phyloP scores from a whole-genome alignment of 768 basidiomycete genomes.

The Naganishia vishniacii region DNA sequence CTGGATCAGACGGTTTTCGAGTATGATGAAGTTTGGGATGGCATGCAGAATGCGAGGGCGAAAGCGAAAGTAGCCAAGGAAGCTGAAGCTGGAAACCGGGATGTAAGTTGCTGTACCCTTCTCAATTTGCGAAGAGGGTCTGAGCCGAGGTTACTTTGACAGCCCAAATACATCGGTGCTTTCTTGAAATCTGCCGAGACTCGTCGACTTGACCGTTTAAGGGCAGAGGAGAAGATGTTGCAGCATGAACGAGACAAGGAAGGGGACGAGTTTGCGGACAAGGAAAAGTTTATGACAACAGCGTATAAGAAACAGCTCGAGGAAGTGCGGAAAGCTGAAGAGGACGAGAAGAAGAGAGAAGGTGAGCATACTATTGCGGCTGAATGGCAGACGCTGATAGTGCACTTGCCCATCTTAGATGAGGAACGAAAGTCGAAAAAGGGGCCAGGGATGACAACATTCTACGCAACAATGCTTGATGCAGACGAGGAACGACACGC shows the following conservation, averaged over 20 bases:
- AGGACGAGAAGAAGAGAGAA: conserved; percentile 82
- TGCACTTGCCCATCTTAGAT: conserved; percentile 33
- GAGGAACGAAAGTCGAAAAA: conserved; percentile 41
- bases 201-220: conserved; percentile 74
- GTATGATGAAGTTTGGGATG: conserved; percentile 95
- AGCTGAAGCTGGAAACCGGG: conserved; percentile 66
- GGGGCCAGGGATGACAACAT: conserved; percentile 48
- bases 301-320: conserved; percentile 96
- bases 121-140: background rate
- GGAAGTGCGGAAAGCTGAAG: conserved; percentile 80
- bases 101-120: conserved; percentile 54
- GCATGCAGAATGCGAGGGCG: conserved; percentile 80
- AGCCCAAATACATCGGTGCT: conserved; percentile 90
- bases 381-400: background rate
- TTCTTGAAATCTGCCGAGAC: conserved; percentile 78
- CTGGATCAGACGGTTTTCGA: conserved; percentile 80
- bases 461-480: conserved; percentile 49
- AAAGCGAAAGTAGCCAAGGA: conserved; percentile 72
- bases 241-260: conserved; percentile 85
- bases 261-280: conserved; percentile 87
- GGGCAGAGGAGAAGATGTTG: conserved; percentile 97
- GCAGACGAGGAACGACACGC: conserved; percentile 56
- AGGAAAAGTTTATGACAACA: conserved; percentile 95
- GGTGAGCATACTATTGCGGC: too few relatives aligned
- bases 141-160: conserved; percentile 4